phyloP scores from a whole-genome alignment of 495 filamentous ascomycete genomes.

The Oidiodendron maius region DNA sequence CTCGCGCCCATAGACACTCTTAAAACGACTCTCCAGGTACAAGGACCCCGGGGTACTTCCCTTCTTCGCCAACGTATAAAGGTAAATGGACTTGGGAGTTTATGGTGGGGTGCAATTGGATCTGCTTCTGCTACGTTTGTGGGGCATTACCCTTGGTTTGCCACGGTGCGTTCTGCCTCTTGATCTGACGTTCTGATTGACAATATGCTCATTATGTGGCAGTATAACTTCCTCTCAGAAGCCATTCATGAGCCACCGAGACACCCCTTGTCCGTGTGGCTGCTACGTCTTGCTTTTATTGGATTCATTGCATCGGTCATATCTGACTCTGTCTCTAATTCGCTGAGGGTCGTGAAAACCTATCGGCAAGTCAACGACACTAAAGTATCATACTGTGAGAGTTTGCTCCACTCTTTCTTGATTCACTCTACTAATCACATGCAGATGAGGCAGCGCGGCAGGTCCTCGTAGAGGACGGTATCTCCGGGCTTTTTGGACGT shows the following conservation, averaged over 20 bases:
- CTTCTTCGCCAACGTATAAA: slow-evolving; percentile 30
- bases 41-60: slow-evolving; percentile 22
- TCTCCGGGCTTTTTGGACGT: slow-evolving; percentile 25
- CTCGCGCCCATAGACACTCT: slow-evolving; percentile 30
- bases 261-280: slow-evolving; percentile 21
- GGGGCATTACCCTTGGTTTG: slow-evolving; percentile 31
- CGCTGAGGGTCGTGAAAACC: slow-evolving; percentile 27
- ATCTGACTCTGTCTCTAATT: slow-evolving; percentile 29
- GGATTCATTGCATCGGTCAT: slow-evolving; percentile 28
- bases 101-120: slow-evolving; percentile 31
- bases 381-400: slow-evolving; percentile 28
- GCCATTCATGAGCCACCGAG: slow-evolving; percentile 21
- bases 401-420: not conserved
- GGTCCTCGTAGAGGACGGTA: slow-evolving; percentile 24
- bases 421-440: not conserved
- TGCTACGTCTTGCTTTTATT: slow-evolving; percentile 27
- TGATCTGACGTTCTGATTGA: not conserved
- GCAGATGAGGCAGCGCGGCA: slow-evolving; percentile 25
- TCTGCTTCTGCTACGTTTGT: slow-evolving; percentile 30
- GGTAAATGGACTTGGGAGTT: slow-evolving; percentile 24
- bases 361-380: slow-evolving; percentile 30
- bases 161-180: slow-evolving; percentile 17
- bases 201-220: not conserved
- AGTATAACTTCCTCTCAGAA: slow-evolving; percentile 25
- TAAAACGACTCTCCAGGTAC: slow-evolving; percentile 30